Evolutionary conservation across 495 filamentous ascomycete species (phyloP).

Genomic region (Podospora didyma): DNA sequence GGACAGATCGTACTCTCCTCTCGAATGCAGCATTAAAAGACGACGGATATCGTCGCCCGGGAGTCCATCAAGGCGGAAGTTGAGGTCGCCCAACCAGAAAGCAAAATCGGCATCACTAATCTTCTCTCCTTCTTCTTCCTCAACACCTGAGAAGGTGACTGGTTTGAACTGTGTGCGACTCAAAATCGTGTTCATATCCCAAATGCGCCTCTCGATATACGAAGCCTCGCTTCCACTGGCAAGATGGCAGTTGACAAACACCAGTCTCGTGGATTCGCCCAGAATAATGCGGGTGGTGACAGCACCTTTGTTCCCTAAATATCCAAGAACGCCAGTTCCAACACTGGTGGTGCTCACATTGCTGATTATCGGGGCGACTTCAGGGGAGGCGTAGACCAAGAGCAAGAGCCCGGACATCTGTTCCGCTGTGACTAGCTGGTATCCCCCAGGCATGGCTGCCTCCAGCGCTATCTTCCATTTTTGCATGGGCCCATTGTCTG

Average conservation of each 20-base stretch:
- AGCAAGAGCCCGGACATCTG: conserved; percentile 84
- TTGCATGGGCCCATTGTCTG: conserved; percentile 60
- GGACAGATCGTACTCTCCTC: conserved; percentile 64
- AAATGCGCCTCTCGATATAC: conserved; percentile 77
- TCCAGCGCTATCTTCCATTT: conserved; percentile 76
- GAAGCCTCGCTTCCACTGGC: conserved; percentile 77
- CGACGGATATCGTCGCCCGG: conserved; percentile 86
- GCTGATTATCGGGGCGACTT: conserved; percentile 63
- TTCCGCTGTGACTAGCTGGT: conserved; percentile 69
- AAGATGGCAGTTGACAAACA: conserved; percentile 89
- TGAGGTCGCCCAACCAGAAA: conserved; percentile 96
- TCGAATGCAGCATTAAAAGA: conserved; percentile 76
- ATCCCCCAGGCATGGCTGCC: conserved; percentile 70
- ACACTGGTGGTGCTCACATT: conserved; percentile 74
- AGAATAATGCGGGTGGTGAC: conserved; percentile 77
- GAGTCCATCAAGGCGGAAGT: conserved; percentile 86
- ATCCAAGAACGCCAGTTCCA: conserved; percentile 85
- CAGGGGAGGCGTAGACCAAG: conserved; percentile 79
- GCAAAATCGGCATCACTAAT: conserved; percentile 89
- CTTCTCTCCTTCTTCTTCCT: conserved; percentile 53
- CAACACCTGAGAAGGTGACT: conserved; percentile 54
- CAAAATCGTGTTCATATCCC: conserved; percentile 80
- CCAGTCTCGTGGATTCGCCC: conserved; percentile 82
- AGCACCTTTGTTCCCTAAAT: conserved; percentile 94
- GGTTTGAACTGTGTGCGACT: conserved; percentile 70